phyloP scores from a whole-genome alignment of 352 stramenopile species.

The Phytopythium litorale region DNA sequence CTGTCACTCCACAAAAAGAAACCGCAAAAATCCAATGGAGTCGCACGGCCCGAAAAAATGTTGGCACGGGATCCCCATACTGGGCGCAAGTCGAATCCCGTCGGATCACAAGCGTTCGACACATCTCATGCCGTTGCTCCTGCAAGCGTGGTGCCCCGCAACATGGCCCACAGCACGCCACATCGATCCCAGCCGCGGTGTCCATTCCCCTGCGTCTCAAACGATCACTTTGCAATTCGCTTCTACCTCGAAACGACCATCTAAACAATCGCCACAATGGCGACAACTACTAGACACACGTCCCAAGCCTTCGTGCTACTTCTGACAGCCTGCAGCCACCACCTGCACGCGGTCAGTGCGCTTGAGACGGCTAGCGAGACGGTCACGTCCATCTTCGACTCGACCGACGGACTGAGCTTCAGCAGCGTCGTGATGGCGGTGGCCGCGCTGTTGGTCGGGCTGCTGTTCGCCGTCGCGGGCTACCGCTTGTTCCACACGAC shows the following conservation, averaged over 20 bases:
- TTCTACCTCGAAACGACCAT: conserved; percentile 1
- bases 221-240: conserved; percentile 19
- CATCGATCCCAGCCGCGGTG: background rate
- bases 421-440: conserved; percentile 35
- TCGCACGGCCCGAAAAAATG: conserved; percentile 3
- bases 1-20: background rate
- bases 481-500: conserved; percentile 61
- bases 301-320: conserved; percentile 1
- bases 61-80: background rate
- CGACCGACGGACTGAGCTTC: conserved; percentile 25
- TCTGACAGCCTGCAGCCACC: conserved; percentile 7
- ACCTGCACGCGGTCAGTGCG: conserved; percentile 8
- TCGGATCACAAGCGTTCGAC: background rate
- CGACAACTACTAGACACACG: background rate
- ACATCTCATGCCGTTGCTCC: background rate
- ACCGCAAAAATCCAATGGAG: background rate
- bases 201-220: background rate
- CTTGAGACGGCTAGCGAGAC: conserved; percentile 19
- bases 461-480: conserved; percentile 37
- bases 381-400: conserved; percentile 31
- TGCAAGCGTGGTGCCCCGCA: background rate
- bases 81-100: background rate
- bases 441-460: conserved; percentile 36
- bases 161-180: background rate
- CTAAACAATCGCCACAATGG: background rate